Evolutionary conservation across 2,329 filamentous ascomycete genomes (phyloP).

Genomic region (Fusarium buxicola): DNA sequence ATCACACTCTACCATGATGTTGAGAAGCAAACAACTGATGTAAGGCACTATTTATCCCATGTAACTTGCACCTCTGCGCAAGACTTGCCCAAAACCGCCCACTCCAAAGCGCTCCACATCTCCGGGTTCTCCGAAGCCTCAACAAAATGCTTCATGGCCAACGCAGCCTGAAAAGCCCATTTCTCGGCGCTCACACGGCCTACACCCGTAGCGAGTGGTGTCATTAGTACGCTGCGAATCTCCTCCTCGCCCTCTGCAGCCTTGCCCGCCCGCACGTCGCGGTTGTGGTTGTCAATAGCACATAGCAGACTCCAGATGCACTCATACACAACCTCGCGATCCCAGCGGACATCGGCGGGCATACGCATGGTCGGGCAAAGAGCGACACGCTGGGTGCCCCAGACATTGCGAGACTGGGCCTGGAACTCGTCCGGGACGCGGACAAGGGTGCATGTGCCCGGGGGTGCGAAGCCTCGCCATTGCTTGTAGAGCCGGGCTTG

Average conservation of each 20-base stretch:
- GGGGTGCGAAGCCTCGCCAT: constrained; percentile 63
- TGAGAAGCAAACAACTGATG: too few species aligned
- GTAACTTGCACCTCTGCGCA: constrained; percentile 27
- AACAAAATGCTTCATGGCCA: constrained; percentile 64
- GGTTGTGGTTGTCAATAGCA: constrained; percentile 61
- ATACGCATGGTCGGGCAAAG: constrained; percentile 66
- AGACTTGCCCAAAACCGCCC: constrained; percentile 43
- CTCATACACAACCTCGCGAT: constrained; percentile 65
- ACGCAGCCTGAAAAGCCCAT: constrained; percentile 63
- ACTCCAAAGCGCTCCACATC: constrained; percentile 56
- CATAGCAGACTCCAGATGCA: constrained; percentile 64
- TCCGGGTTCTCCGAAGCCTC: constrained; percentile 58
- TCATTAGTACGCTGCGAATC: constrained; percentile 61
- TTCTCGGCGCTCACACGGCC: constrained; percentile 58
- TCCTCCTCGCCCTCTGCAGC: constrained; percentile 21
- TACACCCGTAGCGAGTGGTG: constrained; percentile 62
- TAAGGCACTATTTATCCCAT: neutral
- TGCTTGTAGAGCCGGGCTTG: constrained; percentile 59
- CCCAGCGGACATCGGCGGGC: constrained; percentile 58
- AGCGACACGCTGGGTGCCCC: constrained; percentile 58
- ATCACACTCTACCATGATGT: too few species aligned
- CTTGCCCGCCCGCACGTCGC: constrained; percentile 22
- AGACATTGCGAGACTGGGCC: constrained; percentile 50
- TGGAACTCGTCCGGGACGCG: constrained; percentile 55
- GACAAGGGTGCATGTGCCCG: constrained; percentile 62